Conservation (phyloP, 768 basidiomycete genomes). For the Lanmaoa rubissima region DNA sequence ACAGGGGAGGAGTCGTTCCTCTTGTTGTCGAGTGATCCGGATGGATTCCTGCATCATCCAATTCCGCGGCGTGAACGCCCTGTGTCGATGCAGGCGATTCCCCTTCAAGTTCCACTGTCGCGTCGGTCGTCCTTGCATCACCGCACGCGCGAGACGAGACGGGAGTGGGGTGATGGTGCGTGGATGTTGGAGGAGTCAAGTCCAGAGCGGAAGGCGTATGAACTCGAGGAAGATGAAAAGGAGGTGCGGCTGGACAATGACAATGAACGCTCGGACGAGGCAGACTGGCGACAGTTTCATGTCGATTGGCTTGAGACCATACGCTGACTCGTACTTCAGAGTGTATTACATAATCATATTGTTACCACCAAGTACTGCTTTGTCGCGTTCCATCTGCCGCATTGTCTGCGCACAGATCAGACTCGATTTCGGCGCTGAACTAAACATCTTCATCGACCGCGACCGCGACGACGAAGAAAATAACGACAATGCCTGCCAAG, state of each 20-base stretch:
- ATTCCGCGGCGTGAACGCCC: slow-evolving; percentile 28
- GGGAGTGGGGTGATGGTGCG: slow-evolving; percentile 35
- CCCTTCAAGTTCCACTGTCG: slow-evolving; percentile 26
- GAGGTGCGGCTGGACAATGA: slow-evolving; percentile 19
- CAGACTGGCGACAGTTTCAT: slow-evolving; percentile 60
- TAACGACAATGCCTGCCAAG: slow-evolving; percentile 57
- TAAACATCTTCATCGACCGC: neutral
- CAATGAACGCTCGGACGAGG: neutral
- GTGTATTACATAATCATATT: slow-evolving; percentile 20
- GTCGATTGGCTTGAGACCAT: slow-evolving; percentile 37
- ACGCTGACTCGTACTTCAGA: neutral
- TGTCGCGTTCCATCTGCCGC: neutral
- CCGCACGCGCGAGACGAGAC: slow-evolving; percentile 21
- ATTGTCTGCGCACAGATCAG: slow-evolving; percentile 20
- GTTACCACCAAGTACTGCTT: neutral
- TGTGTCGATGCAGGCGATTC: slow-evolving; percentile 32
- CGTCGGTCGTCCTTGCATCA: slow-evolving; percentile 27
- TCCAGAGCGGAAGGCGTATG: slow-evolving; percentile 24
- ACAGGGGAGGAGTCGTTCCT: slow-evolving; percentile 44
- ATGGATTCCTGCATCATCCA: slow-evolving; percentile 21
- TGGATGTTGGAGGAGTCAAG: slow-evolving; percentile 43
- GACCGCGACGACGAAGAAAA: slow-evolving; percentile 21
- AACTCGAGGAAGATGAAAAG: slow-evolving; percentile 34
- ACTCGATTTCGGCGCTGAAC: slow-evolving; percentile 2
- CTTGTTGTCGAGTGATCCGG: slow-evolving; percentile 37